phyloP scores from a whole-genome alignment of 2,329 filamentous ascomycete genomes.

The Colletotrichum sidae region DNA sequence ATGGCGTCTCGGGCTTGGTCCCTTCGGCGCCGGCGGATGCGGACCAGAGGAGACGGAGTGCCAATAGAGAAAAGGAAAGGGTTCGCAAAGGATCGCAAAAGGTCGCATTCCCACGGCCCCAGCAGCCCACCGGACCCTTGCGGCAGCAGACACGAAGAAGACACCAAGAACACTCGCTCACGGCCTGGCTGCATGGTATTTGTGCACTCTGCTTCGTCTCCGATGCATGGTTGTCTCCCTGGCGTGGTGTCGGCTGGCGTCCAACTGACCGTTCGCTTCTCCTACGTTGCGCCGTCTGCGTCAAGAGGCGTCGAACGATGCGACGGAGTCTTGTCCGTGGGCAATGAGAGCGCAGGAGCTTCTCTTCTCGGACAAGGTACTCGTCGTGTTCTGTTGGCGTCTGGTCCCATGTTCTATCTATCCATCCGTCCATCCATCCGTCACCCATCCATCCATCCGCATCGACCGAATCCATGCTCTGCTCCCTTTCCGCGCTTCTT shows the following conservation, averaged over 20 bases:
- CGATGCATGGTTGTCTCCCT: neutral
- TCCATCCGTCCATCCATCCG: neutral
- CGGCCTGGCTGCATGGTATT: neutral
- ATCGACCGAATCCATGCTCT: neutral
- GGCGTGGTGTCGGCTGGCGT: neutral
- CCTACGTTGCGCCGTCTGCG: no score
- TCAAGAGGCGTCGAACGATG: slow-evolving; percentile 1
- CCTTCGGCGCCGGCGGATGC: slow-evolving; percentile 16
- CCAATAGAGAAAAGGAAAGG: neutral
- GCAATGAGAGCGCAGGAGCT: neutral
- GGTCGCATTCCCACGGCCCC: no score
- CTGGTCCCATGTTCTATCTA: neutral
- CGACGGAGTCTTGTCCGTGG: slow-evolving; percentile 9
- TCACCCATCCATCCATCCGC: neutral
- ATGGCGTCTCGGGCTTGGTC: slow-evolving; percentile 13
- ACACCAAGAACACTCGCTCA: slow-evolving; percentile 17
- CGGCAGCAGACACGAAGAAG: slow-evolving; percentile 33
- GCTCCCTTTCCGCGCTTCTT: slow-evolving; percentile 8
- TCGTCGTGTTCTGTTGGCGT: neutral
- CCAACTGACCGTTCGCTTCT: no score
- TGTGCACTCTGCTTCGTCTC: no score
- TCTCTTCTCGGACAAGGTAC: no score
- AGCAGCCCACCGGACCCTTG: slow-evolving; percentile 9
- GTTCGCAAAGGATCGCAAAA: no score
- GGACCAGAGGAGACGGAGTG: neutral